These are phyloP conservation scores for Beauveria varroae DNA, from an alignment of 2,329 filamentous ascomycete species.

Conservation along the genomic window DNA sequence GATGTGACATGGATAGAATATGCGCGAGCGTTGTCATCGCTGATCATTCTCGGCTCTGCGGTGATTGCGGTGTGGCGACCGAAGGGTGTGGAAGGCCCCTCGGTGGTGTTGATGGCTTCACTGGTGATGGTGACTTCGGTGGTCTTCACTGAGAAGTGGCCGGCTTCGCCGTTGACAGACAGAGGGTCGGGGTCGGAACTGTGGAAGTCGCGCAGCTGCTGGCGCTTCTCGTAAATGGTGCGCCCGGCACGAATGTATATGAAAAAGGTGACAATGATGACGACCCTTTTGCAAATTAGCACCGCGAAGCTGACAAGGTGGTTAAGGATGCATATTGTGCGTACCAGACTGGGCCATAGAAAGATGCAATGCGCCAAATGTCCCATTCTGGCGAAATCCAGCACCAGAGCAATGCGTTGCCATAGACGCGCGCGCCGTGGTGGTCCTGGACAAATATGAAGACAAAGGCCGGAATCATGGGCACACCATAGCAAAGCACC, in stretches of 20 bases:
- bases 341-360: constrained; percentile 67
- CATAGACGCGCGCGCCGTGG: constrained; percentile 55
- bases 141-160: constrained; percentile 37
- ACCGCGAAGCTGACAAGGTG: too few relatives aligned
- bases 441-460: constrained; percentile 57
- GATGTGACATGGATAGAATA: constrained; percentile 40
- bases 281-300: constrained; percentile 38
- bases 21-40: constrained; percentile 13
- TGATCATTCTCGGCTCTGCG: neutral
- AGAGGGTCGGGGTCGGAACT: constrained; percentile 36
- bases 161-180: constrained; percentile 33
- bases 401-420: constrained; percentile 72
- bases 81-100: constrained; percentile 13
- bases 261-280: constrained; percentile 52
- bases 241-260: constrained; percentile 61
- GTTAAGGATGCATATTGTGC: constrained; percentile 11
- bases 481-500: constrained; percentile 62
- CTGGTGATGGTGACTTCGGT: constrained; percentile 21
- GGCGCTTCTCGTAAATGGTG: constrained; percentile 60
- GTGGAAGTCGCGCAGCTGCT: constrained; percentile 49
- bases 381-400: constrained; percentile 65
- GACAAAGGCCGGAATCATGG: constrained; percentile 58
- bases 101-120: constrained; percentile 9
- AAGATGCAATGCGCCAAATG: constrained; percentile 63
- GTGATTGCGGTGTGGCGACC: constrained; percentile 13